Evolutionary conservation across 192 early-diverging fungal species (phyloP).

Genomic region (Coemansia sp.): DNA sequence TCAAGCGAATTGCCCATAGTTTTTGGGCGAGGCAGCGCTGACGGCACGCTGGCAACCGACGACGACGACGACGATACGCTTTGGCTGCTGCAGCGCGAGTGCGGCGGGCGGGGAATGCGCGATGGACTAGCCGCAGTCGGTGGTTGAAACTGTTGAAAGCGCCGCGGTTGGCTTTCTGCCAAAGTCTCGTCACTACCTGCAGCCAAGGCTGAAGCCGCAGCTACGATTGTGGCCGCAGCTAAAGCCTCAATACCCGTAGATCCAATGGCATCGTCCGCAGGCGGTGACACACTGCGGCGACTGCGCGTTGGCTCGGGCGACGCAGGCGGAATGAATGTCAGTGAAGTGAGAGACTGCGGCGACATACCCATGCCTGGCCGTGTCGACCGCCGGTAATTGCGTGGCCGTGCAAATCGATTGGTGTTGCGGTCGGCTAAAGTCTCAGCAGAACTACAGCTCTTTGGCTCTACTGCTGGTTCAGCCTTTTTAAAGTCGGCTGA

Average conservation of each 20-base stretch:
- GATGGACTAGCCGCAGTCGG: conserved; percentile 6
- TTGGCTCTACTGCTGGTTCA: background rate
- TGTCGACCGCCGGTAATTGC: conserved; percentile 16
- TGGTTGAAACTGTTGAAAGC: background rate
- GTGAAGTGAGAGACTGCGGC: conserved; percentile 1
- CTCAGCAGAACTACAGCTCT: background rate
- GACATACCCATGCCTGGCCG: conserved; percentile 7
- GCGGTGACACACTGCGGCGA: too few relatives aligned
- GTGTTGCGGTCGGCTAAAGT: background rate
- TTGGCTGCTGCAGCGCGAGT: too few relatives aligned
- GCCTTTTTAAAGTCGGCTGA: background rate
- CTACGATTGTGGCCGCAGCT: background rate
- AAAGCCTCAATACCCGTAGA: too few relatives aligned
- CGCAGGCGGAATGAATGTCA: conserved; percentile 14
- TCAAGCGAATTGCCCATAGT: too few relatives aligned
- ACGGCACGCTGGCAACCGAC: conserved; percentile 6
- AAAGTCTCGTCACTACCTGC: background rate
- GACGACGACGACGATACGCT: conserved; percentile 2
- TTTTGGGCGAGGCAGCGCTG: conserved; percentile 1
- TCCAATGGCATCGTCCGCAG: too few relatives aligned
- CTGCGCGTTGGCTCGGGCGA: background rate
- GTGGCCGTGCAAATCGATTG: conserved; percentile 8
- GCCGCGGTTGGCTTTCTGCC: background rate
- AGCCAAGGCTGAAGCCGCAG: background rate
- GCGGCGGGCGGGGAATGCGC: conserved; percentile 24